Base-by-base conservation (phyloP, 257 asterid species). In the Oldenlandia corymbosa region DNA sequence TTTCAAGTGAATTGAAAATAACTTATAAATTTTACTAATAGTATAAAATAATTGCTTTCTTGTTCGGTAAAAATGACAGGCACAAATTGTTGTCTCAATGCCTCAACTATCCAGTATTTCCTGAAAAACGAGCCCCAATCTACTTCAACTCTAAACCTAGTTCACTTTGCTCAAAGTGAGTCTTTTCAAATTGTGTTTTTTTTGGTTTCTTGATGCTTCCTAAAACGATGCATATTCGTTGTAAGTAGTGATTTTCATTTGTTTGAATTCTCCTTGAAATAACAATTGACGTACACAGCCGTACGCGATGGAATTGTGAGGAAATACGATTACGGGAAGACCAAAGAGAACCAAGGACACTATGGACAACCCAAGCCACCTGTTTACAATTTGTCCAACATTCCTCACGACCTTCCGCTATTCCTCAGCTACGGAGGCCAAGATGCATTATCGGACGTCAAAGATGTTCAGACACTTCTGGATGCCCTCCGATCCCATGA, bases 151-250 rank as follows among this genome's bases (percentile, higher is more conserved):
- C 88, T 83, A 79, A 88, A 91, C 76, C 76, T 85, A 34, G 81
- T 88, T 55, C 98, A 91, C 57, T 30, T 91, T 81, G 85, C 97
- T 72, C 97, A 91, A 58, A 85, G 98, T 91, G 78, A 86, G n/a
- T n/a, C n/a, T n/a, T n/a, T n/a, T n/a, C n/a, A n/a, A n/a, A n/a
- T n/a, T n/a, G n/a, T n/a, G n/a, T n/a, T n/a, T n/a, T n/a, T n/a
- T n/a, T n/a, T n/a, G n/a, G n/a, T n/a, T n/a, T n/a, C n/a, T n/a
- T n/a, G n/a, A n/a, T n/a, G n/a, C n/a, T n/a, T n/a, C n/a, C n/a
- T n/a, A n/a, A n/a, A n/a, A n/a, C n/a, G n/a, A n/a, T n/a, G n/a
- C n/a, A n/a, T n/a, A n/a, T n/a, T n/a, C n/a, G n/a, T n/a, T n/a
- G n/a, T n/a, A n/a, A n/a, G n/a, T n/a, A n/a, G n/a, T n/a, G n/a